phyloP scores from a whole-genome alignment of 164 flowering plant genomes.

The Vitis labrusca region DNA sequence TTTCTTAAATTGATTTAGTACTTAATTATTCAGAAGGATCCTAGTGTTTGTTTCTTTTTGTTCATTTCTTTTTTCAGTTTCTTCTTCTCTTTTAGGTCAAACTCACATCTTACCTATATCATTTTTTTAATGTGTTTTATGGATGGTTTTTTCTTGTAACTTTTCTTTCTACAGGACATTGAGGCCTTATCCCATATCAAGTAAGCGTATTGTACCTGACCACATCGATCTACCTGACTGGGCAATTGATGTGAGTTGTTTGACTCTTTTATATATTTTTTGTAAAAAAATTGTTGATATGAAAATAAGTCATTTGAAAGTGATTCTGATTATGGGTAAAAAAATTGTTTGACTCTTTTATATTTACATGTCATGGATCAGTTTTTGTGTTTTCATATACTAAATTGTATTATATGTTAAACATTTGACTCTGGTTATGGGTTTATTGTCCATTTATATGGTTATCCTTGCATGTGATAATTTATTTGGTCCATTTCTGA shows the following conservation, averaged over 20 bases:
- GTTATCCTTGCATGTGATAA: neutral
- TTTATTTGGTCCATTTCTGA: neutral
- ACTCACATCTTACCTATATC: neutral
- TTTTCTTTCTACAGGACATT: slow-evolving; percentile 45
- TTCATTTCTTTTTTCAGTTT: too few species aligned
- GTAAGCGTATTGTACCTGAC: slow-evolving; percentile 62
- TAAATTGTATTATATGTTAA: neutral
- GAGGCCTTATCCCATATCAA: slow-evolving; percentile 85
- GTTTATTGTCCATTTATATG: neutral
- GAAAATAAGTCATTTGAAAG: too few species aligned
- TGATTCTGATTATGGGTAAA: too few species aligned
- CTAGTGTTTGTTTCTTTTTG: too few species aligned
- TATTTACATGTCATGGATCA: neutral
- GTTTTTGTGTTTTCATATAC: neutral
- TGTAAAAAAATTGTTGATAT: neutral
- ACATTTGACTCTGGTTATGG: neutral
- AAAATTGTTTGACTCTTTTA: neutral
- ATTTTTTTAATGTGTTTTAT: neutral
- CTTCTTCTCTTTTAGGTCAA: too few species aligned
- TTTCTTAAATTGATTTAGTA: too few species aligned
- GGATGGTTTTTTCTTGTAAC: neutral
- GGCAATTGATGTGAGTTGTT: slow-evolving; percentile 80
- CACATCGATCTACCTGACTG: slow-evolving; percentile 87
- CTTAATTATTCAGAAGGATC: too few species aligned
- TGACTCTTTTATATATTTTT: neutral